Conservation (phyloP, 345 rosid genomes). For the Corchorus capsularis region DNA sequence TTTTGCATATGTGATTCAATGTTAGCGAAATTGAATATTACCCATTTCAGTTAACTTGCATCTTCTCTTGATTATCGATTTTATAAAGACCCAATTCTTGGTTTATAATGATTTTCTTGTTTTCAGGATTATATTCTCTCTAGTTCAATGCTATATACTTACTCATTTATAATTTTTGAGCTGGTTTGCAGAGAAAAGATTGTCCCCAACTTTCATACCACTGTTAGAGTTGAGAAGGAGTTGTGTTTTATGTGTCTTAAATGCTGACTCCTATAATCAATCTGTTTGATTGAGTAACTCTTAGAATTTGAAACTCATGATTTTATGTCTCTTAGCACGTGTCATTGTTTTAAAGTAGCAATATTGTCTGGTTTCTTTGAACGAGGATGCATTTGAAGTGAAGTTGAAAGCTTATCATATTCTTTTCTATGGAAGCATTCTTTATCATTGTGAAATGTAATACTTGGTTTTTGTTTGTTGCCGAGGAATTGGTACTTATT, state of each 20-base stretch:
- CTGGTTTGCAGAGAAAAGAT: neutral
- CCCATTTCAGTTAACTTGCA: conserved; percentile 1
- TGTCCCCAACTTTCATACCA: neutral
- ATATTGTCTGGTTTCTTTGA: neutral
- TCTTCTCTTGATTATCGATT: neutral
- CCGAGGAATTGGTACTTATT: neutral
- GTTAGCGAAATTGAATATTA: neutral
- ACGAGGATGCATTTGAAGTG: neutral
- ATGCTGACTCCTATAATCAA: too few species aligned
- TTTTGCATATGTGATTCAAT: neutral
- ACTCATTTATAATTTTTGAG: neutral
- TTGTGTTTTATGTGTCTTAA: neutral
- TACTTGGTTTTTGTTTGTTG: neutral
- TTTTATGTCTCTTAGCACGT: neutral
- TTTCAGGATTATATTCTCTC: neutral
- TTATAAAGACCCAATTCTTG: neutral
- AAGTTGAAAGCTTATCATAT: neutral
- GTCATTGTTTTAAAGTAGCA: neutral
- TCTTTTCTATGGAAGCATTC: neutral
- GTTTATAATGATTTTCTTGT: neutral
- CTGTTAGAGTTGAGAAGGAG: neutral
- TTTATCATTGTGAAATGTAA: neutral
- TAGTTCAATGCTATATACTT: neutral
- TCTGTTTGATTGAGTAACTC: neutral
- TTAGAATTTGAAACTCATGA: neutral